Evolutionary conservation across 78 protist genomes (phyloP), one percentile per base, ranked within the genome.

Genomic region (Dictyostelium purpureum): DNA sequence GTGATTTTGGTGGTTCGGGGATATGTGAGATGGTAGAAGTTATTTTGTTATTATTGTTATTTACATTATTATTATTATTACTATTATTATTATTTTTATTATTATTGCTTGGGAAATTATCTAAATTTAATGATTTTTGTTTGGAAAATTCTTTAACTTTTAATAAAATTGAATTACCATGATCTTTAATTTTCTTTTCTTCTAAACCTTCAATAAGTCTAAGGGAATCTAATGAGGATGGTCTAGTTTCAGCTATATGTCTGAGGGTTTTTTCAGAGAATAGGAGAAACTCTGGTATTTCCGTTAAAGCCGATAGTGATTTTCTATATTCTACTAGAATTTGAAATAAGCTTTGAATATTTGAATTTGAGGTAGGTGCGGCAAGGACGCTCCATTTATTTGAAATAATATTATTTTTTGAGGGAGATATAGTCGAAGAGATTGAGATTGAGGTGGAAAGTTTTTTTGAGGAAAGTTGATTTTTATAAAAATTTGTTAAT

Each of bases 171-270:
- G 89, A 69, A 28, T 11, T 31, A 16, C 89, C 89, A 81, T 81
- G 78, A 52, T 65, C 78, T 3, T 35, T 52, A n/a, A 67, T 35
- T 14, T 81, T 81, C 38, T 65, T 69, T 4, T 16, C 65, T 11
- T 81, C 89, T 37, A 81, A 26, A n/a, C 89, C 89, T 21, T 81
- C 78, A n/a, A 81, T 67, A 19, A 16, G 10, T 21, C 38, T 12
- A 24, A 81, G 33, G 12, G 18, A 18, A 18, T 81, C 54, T 33
- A 81, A 19, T 49, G 89, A 31, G 6, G 37, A 9, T 51, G 89
- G 89, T 81, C 69, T 81, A 10, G 18, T 31, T 12, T 26, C 2
- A 0, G 67, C 54, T 2, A 81, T 81, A 5, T 21, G 21, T 69
- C 54, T 65, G 4, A 81, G 19, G 0, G 79, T 12, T 11, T 67